Conservation (phyloP, 768 basidiomycete species). For the Phanerochaete carnosa region DNA sequence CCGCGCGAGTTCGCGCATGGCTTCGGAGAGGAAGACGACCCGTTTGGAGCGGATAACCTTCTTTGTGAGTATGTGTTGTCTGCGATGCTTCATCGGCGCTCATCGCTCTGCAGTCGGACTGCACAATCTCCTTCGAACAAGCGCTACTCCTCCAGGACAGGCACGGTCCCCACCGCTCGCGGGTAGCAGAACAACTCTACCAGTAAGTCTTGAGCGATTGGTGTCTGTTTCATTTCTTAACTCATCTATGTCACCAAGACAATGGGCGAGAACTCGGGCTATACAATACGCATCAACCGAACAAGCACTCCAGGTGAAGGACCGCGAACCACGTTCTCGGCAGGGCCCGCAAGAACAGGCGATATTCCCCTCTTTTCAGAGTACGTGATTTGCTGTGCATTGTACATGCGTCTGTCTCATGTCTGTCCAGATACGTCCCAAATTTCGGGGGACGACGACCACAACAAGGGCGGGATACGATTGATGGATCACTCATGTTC, state of each 20-base stretch:
- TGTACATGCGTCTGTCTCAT: neutral
- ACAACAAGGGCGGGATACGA: constrained; percentile 28
- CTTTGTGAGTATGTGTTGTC: constrained; percentile 35
- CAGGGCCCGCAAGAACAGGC: constrained; percentile 1
- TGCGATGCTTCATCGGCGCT: neutral
- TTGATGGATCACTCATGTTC: constrained; percentile 62
- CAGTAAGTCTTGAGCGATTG: neutral
- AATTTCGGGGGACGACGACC: neutral
- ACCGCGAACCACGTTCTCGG: constrained; percentile 10
- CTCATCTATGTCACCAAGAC: neutral
- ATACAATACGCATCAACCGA: constrained; percentile 21
- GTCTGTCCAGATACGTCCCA: constrained; percentile 40
- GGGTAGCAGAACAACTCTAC: neutral
- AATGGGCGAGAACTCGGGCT: constrained; percentile 9
- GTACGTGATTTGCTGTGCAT: constrained; percentile 2
- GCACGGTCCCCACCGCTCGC: neutral
- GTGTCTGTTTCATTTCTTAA: neutral
- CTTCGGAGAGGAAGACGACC: constrained; percentile 20
- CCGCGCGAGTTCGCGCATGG: constrained; percentile 61
- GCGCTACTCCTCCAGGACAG: neutral
- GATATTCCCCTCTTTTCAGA: constrained; percentile 13
- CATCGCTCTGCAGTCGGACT: constrained; percentile 13
- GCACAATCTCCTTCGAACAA: constrained; percentile 13
- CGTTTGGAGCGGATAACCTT: constrained; percentile 35
- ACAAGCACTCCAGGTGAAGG: constrained; percentile 11